Evolutionary conservation across 2,329 filamentous ascomycete genomes (phyloP).

Genomic region (Tolypocladium cylindrosporum): DNA sequence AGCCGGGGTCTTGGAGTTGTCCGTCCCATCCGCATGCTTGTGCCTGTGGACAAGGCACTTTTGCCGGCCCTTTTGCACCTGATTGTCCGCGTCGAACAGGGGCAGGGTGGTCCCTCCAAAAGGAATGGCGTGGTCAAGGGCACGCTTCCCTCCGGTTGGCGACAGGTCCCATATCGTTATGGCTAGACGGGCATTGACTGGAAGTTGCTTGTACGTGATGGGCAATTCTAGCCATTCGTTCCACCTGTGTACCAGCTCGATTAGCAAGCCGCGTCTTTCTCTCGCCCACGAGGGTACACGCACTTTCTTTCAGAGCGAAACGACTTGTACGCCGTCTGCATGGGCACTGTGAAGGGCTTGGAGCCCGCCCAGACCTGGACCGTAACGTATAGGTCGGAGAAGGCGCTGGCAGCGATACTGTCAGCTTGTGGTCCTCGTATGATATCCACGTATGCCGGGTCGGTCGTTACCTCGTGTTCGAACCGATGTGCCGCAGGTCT

Average conservation of each 20-base stretch:
- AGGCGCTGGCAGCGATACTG: slow-evolving; percentile 37
- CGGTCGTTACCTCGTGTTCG: slow-evolving; percentile 57
- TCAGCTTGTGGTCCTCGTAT: slow-evolving; percentile 8
- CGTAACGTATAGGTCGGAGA: slow-evolving; percentile 88
- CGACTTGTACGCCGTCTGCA: slow-evolving; percentile 86
- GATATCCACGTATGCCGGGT: neutral
- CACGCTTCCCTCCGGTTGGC: slow-evolving; percentile 60
- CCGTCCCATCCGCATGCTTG: slow-evolving; percentile 75
- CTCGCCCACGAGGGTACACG: slow-evolving; percentile 1
- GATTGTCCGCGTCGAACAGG: slow-evolving; percentile 88
- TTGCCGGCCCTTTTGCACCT: slow-evolving; percentile 81
- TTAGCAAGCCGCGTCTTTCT: neutral
- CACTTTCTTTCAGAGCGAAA: slow-evolving; percentile 67
- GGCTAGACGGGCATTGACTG: slow-evolving; percentile 72
- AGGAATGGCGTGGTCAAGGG: slow-evolving; percentile 69
- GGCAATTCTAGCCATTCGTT: slow-evolving; percentile 94
- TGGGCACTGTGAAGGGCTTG: slow-evolving; percentile 82
- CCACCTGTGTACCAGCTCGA: slow-evolving; percentile 46
- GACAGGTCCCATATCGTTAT: slow-evolving; percentile 95
- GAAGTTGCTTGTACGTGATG: slow-evolving; percentile 72
- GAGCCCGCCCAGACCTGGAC: slow-evolving; percentile 93
- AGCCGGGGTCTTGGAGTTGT: slow-evolving; percentile 65
- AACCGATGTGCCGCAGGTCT: slow-evolving; percentile 78
- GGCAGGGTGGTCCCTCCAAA: slow-evolving; percentile 90
- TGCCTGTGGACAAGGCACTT: slow-evolving; percentile 81